phyloP scores from a whole-genome alignment of 1,284 basidiomycete species.

The Cutaneotrichosporon sp. region DNA sequence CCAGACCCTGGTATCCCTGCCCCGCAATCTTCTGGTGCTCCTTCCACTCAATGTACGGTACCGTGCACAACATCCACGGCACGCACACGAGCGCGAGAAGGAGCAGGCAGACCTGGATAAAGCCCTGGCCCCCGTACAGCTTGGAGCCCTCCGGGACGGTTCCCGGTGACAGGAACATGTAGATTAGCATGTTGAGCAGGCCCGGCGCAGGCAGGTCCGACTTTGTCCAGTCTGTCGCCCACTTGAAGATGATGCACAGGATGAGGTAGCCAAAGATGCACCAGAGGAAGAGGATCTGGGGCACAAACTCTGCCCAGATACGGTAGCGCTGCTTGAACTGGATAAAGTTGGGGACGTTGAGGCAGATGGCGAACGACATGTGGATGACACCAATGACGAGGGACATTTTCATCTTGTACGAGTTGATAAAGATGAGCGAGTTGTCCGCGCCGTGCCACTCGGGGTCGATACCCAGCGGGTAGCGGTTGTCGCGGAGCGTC shows the following conservation, averaged over 20 bases:
- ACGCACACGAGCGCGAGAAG: conserved; percentile 81
- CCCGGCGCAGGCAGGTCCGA: conserved; percentile 72
- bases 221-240: conserved; percentile 84
- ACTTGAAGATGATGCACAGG: conserved; percentile 94
- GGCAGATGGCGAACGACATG: conserved; percentile 95
- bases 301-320: conserved; percentile 91
- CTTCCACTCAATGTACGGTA: conserved; percentile 91
- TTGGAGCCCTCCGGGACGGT: conserved; percentile 63
- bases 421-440: conserved; percentile 89
- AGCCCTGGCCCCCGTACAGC: conserved; percentile 82
- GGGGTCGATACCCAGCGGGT: conserved; percentile 92
- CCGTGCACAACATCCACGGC: conserved; percentile 87
- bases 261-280: conserved; percentile 97
- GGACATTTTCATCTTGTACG: conserved; percentile 99
- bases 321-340: conserved; percentile 81
- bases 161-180: conserved; percentile 87
- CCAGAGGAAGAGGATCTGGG: conserved; percentile 94
- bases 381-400: conserved; percentile 95
- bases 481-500: conserved; percentile 61
- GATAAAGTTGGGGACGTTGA: conserved; percentile 92
- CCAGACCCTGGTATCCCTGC: conserved; percentile 71
- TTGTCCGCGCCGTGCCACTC: conserved; percentile 95
- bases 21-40: conserved; percentile 79
- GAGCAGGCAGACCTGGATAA: conserved; percentile 75
- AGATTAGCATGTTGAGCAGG: conserved; percentile 90